Evolutionary conservation across 805 yeast species (phyloP).

Genomic region (Saccharomycopsis sp.): DNA sequence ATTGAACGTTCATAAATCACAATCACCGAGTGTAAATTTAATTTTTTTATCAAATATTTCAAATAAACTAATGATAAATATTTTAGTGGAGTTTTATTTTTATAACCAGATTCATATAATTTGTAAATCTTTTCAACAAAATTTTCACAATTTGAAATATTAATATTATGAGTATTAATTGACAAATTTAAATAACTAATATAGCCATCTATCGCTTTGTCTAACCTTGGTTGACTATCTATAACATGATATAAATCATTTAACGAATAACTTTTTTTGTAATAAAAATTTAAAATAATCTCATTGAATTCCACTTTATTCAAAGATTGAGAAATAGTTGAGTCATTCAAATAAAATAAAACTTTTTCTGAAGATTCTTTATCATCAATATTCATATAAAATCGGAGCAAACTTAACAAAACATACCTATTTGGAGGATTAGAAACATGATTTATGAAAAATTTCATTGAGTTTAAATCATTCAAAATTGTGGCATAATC

Average conservation of each 20-base stretch:
- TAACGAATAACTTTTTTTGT: neutral
- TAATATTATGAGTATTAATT: neutral
- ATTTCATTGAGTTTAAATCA: neutral
- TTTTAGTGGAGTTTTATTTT: slow-evolving; percentile 2
- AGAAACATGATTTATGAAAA: neutral
- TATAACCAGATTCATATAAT: slow-evolving; percentile 4
- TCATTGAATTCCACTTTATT: neutral
- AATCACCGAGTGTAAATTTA: too few relatives aligned
- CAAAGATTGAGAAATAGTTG: neutral
- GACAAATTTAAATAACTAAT: neutral
- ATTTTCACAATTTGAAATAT: neutral
- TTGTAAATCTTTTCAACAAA: slow-evolving; percentile 7
- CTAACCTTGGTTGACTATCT: neutral
- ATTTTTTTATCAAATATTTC: too few relatives aligned
- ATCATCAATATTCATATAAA: neutral
- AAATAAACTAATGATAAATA: slow-evolving; percentile 15
- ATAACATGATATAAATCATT: neutral
- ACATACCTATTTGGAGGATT: neutral
- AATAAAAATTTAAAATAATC: neutral
- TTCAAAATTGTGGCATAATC: neutral
- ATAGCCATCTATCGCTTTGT: neutral
- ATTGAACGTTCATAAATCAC: too few relatives aligned
- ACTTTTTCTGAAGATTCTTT: neutral
- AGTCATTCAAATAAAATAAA: neutral
- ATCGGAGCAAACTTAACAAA: neutral